phyloP scores from a whole-genome alignment of 192 early-diverging fungal genomes.

The Coemansia furcata region DNA sequence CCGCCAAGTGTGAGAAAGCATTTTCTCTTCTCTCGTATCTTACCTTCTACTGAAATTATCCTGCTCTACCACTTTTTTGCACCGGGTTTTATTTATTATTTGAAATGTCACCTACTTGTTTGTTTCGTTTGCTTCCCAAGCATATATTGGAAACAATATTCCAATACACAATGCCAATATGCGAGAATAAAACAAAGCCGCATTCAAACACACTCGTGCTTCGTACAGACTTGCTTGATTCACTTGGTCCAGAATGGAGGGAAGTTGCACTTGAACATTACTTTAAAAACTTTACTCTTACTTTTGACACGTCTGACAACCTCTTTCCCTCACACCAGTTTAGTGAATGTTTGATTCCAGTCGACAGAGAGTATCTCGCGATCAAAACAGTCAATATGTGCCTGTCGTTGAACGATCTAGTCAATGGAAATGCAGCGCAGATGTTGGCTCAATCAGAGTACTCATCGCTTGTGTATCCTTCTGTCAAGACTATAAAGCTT shows the following conservation, averaged over 20 bases:
- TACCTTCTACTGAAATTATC: not conserved
- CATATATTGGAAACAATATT: not conserved
- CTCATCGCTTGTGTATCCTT: not conserved
- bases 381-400: not conserved
- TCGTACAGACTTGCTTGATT: not conserved
- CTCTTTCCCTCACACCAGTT: not conserved
- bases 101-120: not conserved
- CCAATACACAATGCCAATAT: not conserved
- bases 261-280: not conserved
- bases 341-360: not conserved
- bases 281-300: not conserved
- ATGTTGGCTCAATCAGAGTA: not conserved
- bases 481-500: not conserved
- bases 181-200: not conserved
- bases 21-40: not conserved
- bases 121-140: not conserved
- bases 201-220: no score
- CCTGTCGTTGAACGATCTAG: not conserved
- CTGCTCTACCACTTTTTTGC: not conserved
- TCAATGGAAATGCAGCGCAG: not conserved
- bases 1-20: not conserved
- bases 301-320: not conserved
- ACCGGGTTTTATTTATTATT: not conserved
- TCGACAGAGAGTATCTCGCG: not conserved
- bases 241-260: not conserved